Evolutionary conservation across 1,284 basidiomycete genomes (phyloP), one percentile per base, ranked within the genome.

Genomic region (Papiliotrema laurentii): DNA sequence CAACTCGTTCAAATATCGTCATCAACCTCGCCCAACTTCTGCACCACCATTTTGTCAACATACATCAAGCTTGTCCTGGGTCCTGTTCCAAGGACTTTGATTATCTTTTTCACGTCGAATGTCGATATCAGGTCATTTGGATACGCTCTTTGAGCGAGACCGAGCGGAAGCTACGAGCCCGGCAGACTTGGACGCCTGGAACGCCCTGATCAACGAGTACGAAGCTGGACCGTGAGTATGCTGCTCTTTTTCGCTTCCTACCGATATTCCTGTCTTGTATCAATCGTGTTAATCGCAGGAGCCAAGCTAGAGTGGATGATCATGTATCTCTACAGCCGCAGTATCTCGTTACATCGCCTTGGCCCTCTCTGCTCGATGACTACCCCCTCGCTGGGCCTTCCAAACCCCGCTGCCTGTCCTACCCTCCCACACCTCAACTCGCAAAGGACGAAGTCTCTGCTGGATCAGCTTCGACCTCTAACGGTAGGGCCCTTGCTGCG

Each of bases 311-410:
- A 35, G 34, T 19, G 5, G 5, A 35, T 19, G 34, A 16, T 16
- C 16, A 35, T 5, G 5, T 4, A 5, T 5, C 34, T 5, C 14
- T 35, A 5, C 16, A 35, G 34, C 34, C 34, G 14, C 16, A 35
- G 16, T 35, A 35, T 19, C 5, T 35, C 34, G 6, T 35, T 14
- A 38, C 25, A 9, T 26, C 39, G 5, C 38, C 38, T 4, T 41
- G 31, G 30, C 47, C 47, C 19, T 48, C 47, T 18, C 24, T 48
- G 11, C 47, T 48, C 4, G 47, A 48, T 31, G 18, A 21, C 22
- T 47, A 47, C 35, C 44, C 45, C 13, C 36, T 40, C 31, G 27
- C 45, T 6, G 45, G 38, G 21, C 30, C 45, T 30, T 47, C 45
- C 9, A 19, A 22, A 28, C 34, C 22, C 13, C 33, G 22, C 10